phyloP scores from a whole-genome alignment of 768 basidiomycete genomes.

The Lentinus brumalis region DNA sequence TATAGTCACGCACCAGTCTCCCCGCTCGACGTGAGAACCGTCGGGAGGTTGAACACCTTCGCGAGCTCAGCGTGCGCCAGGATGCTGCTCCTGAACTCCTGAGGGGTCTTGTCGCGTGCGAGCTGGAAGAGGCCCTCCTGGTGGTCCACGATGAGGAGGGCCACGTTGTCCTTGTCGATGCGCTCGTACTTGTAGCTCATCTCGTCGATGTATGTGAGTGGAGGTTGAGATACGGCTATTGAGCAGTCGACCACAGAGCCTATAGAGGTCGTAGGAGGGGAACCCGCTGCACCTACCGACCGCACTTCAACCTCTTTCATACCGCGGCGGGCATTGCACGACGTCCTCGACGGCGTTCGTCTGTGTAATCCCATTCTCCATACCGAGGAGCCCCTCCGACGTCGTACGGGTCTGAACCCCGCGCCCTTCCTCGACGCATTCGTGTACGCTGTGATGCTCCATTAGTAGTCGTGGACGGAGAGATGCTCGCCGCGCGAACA shows the following conservation, averaged over 20 bases:
- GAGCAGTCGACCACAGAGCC: too few relatives aligned
- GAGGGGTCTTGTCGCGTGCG: conserved; percentile 42
- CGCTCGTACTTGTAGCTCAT: conserved; percentile 36
- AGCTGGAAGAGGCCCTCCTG: conserved; percentile 51
- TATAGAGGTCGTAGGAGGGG: too few relatives aligned
- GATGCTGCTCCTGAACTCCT: conserved; percentile 45
- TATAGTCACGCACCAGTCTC: conserved; percentile 38
- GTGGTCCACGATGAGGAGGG: conserved; percentile 51
- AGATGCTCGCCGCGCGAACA: too few relatives aligned
- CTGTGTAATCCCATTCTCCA: neutral
- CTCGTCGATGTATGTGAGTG: neutral
- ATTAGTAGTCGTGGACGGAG: too few relatives aligned
- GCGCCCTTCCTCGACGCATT: too few relatives aligned
- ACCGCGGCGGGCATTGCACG: neutral
- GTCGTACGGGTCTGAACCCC: neutral
- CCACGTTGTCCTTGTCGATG: conserved; percentile 46
- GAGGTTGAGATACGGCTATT: neutral
- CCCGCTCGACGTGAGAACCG: conserved; percentile 46
- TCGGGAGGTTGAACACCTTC: conserved; percentile 48
- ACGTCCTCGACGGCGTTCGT: neutral
- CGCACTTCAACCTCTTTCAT: neutral
- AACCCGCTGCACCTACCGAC: too few relatives aligned
- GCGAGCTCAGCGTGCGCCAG: conserved; percentile 49
- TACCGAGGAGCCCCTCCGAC: neutral
- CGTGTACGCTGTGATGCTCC: too few relatives aligned